phyloP scores from a whole-genome alignment of 2,329 filamentous ascomycete species.

The Byssochlamys sp. region DNA sequence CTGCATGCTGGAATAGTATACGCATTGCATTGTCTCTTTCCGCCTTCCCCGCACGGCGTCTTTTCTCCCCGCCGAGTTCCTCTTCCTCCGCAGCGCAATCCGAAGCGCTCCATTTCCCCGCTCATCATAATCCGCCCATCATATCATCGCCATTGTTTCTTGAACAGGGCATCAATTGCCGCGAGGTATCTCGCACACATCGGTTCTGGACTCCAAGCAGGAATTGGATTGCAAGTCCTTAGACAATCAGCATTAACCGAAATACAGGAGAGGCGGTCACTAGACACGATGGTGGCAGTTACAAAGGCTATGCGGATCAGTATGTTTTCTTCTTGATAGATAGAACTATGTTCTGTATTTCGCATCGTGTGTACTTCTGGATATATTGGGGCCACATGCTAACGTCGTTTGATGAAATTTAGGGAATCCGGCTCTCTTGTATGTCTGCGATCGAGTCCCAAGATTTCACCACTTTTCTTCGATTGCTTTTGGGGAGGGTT shows the following conservation, averaged over 20 bases:
- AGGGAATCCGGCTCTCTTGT: constrained; percentile 42
- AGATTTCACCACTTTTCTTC: neutral
- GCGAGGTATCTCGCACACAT: neutral
- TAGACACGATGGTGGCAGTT: neutral
- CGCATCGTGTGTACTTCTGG: neutral
- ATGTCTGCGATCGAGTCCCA: constrained; percentile 10
- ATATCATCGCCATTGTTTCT: neutral
- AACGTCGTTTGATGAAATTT: neutral
- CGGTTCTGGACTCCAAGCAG: neutral
- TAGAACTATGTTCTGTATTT: neutral
- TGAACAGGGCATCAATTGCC: neutral
- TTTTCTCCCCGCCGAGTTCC: too few relatives aligned
- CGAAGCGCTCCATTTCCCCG: neutral
- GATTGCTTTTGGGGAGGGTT: neutral
- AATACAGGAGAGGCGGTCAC: neutral
- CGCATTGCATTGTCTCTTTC: too few relatives aligned
- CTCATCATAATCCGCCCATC: neutral
- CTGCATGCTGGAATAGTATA: too few relatives aligned
- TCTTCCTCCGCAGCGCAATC: neutral
- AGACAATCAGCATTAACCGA: neutral
- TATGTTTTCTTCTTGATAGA: neutral
- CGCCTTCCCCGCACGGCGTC: too few relatives aligned
- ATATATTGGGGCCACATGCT: neutral
- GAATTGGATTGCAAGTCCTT: neutral
- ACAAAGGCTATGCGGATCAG: neutral